Conservation (phyloP, 176 grass and related monocot genomes). For the Pharus latifolius region DNA sequence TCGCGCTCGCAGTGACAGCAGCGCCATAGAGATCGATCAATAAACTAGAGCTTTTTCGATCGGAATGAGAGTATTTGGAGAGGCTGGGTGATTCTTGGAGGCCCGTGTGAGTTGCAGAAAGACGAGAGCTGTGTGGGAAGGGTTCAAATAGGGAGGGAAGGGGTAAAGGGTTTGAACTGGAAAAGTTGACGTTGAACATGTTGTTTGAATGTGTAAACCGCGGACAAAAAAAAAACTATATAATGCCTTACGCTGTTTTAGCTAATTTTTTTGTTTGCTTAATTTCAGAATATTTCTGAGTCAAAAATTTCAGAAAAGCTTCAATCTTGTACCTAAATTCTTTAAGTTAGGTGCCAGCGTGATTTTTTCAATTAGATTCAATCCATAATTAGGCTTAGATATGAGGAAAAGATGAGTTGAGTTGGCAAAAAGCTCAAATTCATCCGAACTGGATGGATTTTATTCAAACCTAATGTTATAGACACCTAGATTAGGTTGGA, state of each 20-base stretch:
- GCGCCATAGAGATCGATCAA: constrained; percentile 1
- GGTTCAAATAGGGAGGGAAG: constrained; percentile 47
- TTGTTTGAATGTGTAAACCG: constrained; percentile 32
- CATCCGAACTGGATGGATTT: no score
- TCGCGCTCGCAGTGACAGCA: constrained; percentile 25
- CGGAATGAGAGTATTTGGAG: not conserved
- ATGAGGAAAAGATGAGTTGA: no score
- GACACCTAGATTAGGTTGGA: no score
- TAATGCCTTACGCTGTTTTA: constrained; percentile 10
- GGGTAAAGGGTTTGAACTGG: constrained; percentile 42
- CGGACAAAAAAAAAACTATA: constrained; percentile 33
- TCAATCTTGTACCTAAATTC: no score
- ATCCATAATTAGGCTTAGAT: no score
- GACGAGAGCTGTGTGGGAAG: constrained; percentile 20
- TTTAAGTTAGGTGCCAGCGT: constrained; percentile 17
- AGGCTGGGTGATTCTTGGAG: not conserved
- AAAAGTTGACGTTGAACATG: constrained; percentile 50
- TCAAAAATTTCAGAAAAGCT: no score
- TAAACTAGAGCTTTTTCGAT: not conserved
- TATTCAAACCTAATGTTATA: no score
- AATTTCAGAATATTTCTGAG: no score
- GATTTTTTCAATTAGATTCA: no score
- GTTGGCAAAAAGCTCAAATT: no score
- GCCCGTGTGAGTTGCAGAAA: not conserved
- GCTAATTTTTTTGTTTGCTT: no score